A percentile compares a stretch with the other conserved stretches of the same genome.
Conservation (phyloP, 179 eudicot species). For the Actinidia arguta region DNA sequence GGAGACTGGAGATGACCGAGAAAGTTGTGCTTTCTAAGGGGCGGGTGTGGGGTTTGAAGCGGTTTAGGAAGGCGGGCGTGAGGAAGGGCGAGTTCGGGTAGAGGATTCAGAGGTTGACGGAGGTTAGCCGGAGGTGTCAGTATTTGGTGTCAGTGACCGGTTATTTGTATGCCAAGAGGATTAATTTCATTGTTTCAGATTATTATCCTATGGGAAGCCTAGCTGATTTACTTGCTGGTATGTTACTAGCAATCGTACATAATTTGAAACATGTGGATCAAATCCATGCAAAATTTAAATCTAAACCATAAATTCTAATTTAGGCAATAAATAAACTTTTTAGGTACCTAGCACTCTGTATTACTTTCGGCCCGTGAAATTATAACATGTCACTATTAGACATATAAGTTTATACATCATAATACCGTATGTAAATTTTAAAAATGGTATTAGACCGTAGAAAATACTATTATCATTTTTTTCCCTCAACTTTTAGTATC, state of each 20-base stretch:
- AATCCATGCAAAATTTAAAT: too few relatives aligned
- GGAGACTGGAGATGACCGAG: constrained; percentile 45
- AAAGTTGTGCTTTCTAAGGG: constrained; percentile 40
- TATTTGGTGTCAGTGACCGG: constrained; percentile 38
- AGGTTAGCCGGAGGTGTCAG: constrained; percentile 29
- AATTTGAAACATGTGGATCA: too few relatives aligned
- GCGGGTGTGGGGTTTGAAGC: constrained; percentile 32
- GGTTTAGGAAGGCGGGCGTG: constrained; percentile 34
- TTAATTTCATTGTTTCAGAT: constrained; percentile 42
- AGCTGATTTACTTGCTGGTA: constrained; percentile 47
- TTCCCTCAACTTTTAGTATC: too few relatives aligned
- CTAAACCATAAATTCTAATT: too few relatives aligned
- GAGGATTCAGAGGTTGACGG: constrained; percentile 30
- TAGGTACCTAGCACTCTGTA: too few relatives aligned
- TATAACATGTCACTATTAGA: too few relatives aligned
- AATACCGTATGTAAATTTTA: too few relatives aligned
- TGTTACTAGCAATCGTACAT: not conserved
- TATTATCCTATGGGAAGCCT: constrained; percentile 56
- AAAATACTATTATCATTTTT: too few relatives aligned
- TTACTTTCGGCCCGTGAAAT: too few relatives aligned
- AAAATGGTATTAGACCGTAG: too few relatives aligned
- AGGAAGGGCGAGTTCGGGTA: constrained; percentile 37
- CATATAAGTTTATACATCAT: too few relatives aligned
- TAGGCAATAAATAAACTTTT: too few relatives aligned
- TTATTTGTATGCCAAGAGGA: constrained; percentile 41